Base-by-base conservation (phyloP, 169 alveolate species). In the Plasmodium billcollinsi region DNA sequence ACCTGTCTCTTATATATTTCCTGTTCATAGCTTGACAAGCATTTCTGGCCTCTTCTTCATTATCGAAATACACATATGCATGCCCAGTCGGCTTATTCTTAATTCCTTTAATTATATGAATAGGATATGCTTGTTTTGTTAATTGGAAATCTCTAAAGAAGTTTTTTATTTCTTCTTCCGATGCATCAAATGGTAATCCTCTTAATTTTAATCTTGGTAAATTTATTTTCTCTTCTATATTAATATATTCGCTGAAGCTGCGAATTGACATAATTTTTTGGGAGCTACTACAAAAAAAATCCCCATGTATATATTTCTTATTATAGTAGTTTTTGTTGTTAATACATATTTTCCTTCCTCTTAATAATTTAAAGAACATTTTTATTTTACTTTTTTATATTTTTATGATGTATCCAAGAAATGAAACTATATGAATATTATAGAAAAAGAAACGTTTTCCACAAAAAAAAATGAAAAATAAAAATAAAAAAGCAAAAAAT, bases 41-140 rank as follows among this genome's bases (percentile, higher is more conserved):
- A 67, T 80, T 80, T 21, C 90, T 80, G 2, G 90, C 90, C 49
- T 80, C 90, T 71, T 80, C 90, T 50, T 54, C 80, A 61, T 80
- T 83, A 49, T 80, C 90, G 33, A 80, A 80, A 67, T 80, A 80
- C 39, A 80, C 90, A 80, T 80, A 61, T 24, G 90, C 90, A 21
- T 80, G 90, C 14, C 90, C 90, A 5, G 90, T 80, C 56, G 90
- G 90, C 24, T 80, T 80, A 26, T 80, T 69, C 39, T 67, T 67
- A 11, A 66, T 18, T 72, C 90, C 90, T 59, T 71, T 47, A 49
- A 80, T 80, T 43, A 80, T 80, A 29, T 80, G 90, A 50, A 80
- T 56, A 5, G 90, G 80, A 47, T 61, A 29, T 21, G 14, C 26
- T 58, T 66, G 52, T 2, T 80, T 80, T 67, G 90, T 21, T 59